A percentile compares a stretch with the other conserved stretches of the same genome.
Conservation (phyloP, 306 rosid species). For the Sesbania bispinosa region DNA sequence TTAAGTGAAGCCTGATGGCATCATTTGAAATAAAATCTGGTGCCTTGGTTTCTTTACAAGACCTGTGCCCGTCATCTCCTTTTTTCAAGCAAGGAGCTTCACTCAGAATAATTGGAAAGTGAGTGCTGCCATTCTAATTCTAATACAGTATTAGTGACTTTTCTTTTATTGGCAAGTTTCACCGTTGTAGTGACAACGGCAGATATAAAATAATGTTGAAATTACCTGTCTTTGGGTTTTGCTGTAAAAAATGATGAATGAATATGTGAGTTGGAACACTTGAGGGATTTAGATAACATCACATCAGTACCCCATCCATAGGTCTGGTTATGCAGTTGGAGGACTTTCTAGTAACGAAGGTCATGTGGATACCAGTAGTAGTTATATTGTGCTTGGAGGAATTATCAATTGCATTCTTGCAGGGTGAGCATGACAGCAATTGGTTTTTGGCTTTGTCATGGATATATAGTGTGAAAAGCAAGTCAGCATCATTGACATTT, state of each 20-base stretch:
- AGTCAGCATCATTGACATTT: not conserved
- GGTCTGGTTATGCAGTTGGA: constrained; percentile 10
- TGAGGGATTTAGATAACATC: not conserved
- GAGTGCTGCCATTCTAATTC: constrained; percentile 16
- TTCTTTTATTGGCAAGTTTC: not conserved
- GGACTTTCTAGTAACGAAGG: not conserved
- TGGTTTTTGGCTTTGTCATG: not conserved
- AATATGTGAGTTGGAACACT: not conserved
- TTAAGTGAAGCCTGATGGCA: constrained; percentile 22
- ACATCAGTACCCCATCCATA: not conserved
- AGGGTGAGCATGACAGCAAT: not conserved
- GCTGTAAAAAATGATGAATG: not conserved
- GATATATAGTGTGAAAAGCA: not conserved
- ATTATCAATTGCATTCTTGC: not conserved
- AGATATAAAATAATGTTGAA: not conserved
- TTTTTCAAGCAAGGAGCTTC: constrained; percentile 80
- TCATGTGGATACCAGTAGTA: not conserved
- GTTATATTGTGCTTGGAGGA: not conserved
- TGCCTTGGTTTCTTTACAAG: constrained; percentile 47
- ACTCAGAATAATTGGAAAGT: constrained; percentile 73
- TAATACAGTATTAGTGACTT: not conserved
- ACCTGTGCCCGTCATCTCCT: constrained; percentile 56
- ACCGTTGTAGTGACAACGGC: not conserved
- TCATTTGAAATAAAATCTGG: constrained; percentile 52
- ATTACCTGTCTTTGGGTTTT: not conserved